Base-by-base conservation (phyloP, 2,329 filamentous ascomycete genomes). In the Endothia cerciana region DNA sequence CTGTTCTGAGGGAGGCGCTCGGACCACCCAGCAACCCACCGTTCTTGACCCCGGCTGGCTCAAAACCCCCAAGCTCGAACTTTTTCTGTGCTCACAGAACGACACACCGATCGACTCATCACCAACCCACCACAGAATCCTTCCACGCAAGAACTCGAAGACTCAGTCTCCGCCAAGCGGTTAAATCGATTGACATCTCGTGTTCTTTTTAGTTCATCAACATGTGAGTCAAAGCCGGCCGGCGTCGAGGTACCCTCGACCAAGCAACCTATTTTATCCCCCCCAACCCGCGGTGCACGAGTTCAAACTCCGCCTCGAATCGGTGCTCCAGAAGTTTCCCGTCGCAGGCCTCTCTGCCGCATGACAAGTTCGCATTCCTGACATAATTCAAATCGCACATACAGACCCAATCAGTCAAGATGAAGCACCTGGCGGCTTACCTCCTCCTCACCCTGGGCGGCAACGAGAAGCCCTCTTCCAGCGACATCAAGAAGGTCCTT, bases 371-470 rank as follows among this genome's bases (percentile, higher is more conserved):
- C 60, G 7, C 62, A 43, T 51, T 41, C 22, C 56, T 43, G 51
- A 65, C 60, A n/a, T n/a, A 47, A 36, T 11, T 40, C 55, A 47
- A 19, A 43, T 33, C 19, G 28, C 13, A 28, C 28, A 22, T 33
- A 28, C 62, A 68, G 66, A 73, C 73, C 77, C 74, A 78, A 81
- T 78, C 76, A 72, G 74, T 76, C 81, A 97, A 90, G 93, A 98
- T 99, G 95, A 98, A 99, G 94, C 91, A 98, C 86, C 91, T 99
- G 86, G 95, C 95, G 81, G 94, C 95, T 81, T 98, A 97, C 89
- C 93, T 99, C 79, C 94, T 99, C 80, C 92, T 98, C 82, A 84
- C 85, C 85, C 91, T 98, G 75, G 94, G 88, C 81, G 95, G 95
- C 85, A 98, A 97, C 89, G 81, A 87, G 85, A 89, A 89, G 72